Evolutionary conservation across 805 yeast species (phyloP).

Genomic region (Starmerella apicola): DNA sequence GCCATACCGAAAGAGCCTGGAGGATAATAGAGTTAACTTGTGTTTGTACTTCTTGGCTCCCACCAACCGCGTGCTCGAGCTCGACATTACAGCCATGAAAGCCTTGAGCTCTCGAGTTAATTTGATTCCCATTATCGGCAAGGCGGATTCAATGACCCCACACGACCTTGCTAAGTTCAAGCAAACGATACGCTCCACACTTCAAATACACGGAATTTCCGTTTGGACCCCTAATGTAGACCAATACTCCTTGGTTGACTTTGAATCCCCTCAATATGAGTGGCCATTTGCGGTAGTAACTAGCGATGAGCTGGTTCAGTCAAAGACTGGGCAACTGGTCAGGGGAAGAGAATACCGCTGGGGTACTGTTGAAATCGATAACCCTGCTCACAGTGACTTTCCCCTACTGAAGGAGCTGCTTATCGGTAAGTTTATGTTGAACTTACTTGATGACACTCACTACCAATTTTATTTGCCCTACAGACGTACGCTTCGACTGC

Average conservation of each 20-base stretch:
- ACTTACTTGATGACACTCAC: constrained; percentile 64
- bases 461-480: constrained; percentile 71
- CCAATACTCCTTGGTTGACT: too few relatives aligned
- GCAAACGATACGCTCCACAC: constrained; percentile 60
- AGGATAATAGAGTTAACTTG: constrained; percentile 79
- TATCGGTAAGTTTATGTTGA: constrained; percentile 73
- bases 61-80: constrained; percentile 79
- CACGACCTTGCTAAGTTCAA: constrained; percentile 58
- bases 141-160: constrained; percentile 72
- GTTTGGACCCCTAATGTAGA: constrained; percentile 43
- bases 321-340: constrained; percentile 47
- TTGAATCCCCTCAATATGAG: constrained; percentile 53
- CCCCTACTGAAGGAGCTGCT: constrained; percentile 66
- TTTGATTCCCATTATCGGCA: constrained; percentile 79
- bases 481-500: constrained; percentile 32
- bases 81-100: constrained; percentile 83
- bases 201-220: constrained; percentile 71
- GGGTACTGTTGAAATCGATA: constrained; percentile 83
- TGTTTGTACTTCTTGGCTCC: constrained; percentile 85
- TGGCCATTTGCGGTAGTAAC: constrained; percentile 64
- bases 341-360: constrained; percentile 81
- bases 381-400: constrained; percentile 76
- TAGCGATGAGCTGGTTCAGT: constrained; percentile 52
- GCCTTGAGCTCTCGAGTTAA: constrained; percentile 68
- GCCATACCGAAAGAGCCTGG: constrained; percentile 45